Base-by-base conservation (phyloP, 192 early-diverging fungal species). In the Linnemannia schmuckeri region DNA sequence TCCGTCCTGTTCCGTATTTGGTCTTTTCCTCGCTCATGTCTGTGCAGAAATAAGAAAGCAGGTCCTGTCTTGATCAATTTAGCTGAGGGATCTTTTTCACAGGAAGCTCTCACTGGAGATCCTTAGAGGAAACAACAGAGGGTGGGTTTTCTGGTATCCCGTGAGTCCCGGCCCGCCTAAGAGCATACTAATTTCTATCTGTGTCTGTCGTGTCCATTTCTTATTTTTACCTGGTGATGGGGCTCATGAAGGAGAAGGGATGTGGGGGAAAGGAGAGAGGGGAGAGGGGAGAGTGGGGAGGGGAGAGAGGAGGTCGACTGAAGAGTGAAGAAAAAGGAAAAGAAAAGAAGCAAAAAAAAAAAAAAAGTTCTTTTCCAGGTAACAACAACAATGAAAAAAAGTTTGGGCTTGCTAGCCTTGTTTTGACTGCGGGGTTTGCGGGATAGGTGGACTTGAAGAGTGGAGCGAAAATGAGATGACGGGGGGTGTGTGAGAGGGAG, bases 181-280 rank as follows among this genome's bases (percentile, higher is more conserved):
- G 69, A 15, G 49, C 35, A 17, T 70, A 33, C 4, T 47, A 1
- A 15, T 6, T 17, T 12, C 22, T 5, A 42, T n/a, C 20, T 47
- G 18, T 33, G 18, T 38, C 30, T 71, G 35, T 37, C 20, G 24
- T 38, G 6, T 38, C 35, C 54, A 22, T 15, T 6, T 27, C 35
- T 18, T 12, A 22, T n/a, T 41, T 18, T 42, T 75, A 81, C 79
- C 79, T 81, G 63, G 44, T 24, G 17, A 54, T 33, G 54, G 73
- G n/a, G 72, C 73, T 70, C 69, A 75, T 76, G 74, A 75, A 17
- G 22, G 18, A 4, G 24, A 2, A 33, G 47, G 18, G 15, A 4
- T n/a, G 70, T 30, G 68, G 47, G 27, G 33, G 30, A n/a, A 52
- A 12, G 30, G 4, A 12, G 42, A 46, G 44, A 18, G 73, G 42